These are phyloP conservation scores for Diplodia sapinea DNA, from an alignment of 2,329 filamentous ascomycete species.

Conservation along the genomic window DNA sequence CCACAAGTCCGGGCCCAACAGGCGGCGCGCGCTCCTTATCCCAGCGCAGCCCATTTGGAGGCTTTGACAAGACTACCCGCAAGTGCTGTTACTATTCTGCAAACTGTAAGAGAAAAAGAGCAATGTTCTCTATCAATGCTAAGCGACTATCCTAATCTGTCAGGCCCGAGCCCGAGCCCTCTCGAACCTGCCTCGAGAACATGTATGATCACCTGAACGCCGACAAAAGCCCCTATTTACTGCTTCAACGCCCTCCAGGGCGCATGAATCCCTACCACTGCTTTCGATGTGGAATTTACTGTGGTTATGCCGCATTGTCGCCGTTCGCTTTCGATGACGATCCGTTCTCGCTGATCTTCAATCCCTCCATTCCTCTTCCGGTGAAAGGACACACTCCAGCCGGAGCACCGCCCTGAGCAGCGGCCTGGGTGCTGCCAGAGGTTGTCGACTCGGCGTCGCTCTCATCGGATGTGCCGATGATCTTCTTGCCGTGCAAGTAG, in stretches of 20 bases:
- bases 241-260: neutral
- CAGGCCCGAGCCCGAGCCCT: neutral
- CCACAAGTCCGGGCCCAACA: neutral
- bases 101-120: neutral
- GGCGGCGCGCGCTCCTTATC: neutral
- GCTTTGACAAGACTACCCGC: neutral
- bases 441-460: constrained; percentile 30
- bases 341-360: constrained; percentile 7
- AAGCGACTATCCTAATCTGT: constrained; percentile 4
- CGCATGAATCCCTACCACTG: neutral
- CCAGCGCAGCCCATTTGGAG: neutral
- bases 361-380: constrained; percentile 24
- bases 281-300: neutral
- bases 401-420: neutral
- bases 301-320: constrained; percentile 2
- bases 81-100: neutral
- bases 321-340: neutral
- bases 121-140: neutral
- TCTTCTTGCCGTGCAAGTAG: constrained; percentile 45
- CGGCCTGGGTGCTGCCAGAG: constrained; percentile 24
- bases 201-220: constrained; percentile 5
- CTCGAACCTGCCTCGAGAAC: neutral
- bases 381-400: constrained; percentile 31
- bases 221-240: neutral
- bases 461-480: constrained; percentile 41